phyloP scores from a whole-genome alignment of 805 yeast genomes.

The Candida ulmi region DNA sequence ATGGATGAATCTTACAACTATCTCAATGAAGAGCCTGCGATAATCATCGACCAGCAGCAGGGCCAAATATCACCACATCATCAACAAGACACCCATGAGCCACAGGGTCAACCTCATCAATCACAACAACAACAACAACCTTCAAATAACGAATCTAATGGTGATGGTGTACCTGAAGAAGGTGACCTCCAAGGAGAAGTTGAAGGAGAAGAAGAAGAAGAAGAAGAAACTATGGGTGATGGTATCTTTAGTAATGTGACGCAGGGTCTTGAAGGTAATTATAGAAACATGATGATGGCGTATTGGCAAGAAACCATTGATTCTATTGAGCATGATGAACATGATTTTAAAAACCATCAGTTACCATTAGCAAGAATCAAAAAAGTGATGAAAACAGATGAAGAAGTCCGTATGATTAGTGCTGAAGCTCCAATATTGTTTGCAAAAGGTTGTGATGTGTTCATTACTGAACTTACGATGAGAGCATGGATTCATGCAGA shows the following conservation, averaged over 20 bases:
- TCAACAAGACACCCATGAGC: constrained; percentile 2
- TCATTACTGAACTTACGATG: constrained; percentile 95
- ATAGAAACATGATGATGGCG: constrained; percentile 85
- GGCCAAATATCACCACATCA: constrained; percentile 4
- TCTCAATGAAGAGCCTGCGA: constrained; percentile 17
- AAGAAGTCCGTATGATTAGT: constrained; percentile 93
- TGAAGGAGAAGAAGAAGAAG: constrained; percentile 19
- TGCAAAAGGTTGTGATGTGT: constrained; percentile 97
- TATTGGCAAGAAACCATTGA: constrained; percentile 97
- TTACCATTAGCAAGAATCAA: constrained; percentile 94
- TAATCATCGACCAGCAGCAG: constrained; percentile 12
- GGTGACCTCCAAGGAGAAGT: constrained; percentile 13
- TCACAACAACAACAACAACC: not conserved
- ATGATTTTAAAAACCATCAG: constrained; percentile 90
- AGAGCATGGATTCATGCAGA: constrained; percentile 99
- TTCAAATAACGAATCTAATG: not conserved
- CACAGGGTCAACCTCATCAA: not conserved
- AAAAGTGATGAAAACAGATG: constrained; percentile 97
- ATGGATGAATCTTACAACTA: constrained; percentile 17
- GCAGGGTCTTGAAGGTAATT: constrained; percentile 79
- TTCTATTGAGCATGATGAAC: constrained; percentile 77
- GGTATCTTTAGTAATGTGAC: constrained; percentile 87
- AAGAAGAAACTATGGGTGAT: constrained; percentile 38
- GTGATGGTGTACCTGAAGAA: not conserved
- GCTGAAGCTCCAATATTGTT: constrained; percentile 98